These are phyloP conservation scores for Psilocybe azurescens DNA, from an alignment of 768 basidiomycete genomes.

Conservation along the genomic window DNA sequence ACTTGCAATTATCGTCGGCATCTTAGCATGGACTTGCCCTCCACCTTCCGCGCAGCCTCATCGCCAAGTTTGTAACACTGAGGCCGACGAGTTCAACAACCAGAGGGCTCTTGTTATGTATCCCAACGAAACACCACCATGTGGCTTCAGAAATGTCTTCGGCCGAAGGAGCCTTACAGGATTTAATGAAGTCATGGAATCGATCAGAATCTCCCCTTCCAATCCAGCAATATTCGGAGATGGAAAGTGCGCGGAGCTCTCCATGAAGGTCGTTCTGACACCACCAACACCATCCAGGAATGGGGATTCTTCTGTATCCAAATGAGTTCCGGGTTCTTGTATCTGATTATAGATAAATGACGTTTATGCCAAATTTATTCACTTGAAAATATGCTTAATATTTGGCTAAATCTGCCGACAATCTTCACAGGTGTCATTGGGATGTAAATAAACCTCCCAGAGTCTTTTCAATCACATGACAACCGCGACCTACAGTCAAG, in stretches of 20 bases:
- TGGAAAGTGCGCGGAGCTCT: constrained; percentile 21
- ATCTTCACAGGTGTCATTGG: no score
- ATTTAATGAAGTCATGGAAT: constrained; percentile 14
- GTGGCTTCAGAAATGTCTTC: constrained; percentile 11
- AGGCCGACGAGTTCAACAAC: neutral
- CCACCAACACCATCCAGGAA: constrained; percentile 34
- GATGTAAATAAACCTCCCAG: no score
- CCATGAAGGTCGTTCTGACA: constrained; percentile 34
- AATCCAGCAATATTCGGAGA: constrained; percentile 33
- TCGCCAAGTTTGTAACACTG: neutral
- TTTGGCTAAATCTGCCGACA: no score
- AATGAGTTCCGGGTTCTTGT: neutral
- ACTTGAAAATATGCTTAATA: no score
- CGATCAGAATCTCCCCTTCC: constrained; percentile 33
- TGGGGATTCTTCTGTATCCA: neutral
- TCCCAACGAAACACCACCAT: constrained; percentile 11
- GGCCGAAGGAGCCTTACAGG: constrained; percentile 9
- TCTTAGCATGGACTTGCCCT: constrained; percentile 8
- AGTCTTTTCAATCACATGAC: neutral
- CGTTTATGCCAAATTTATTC: no score
- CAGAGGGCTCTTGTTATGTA: constrained; percentile 12
- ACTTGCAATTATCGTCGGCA: constrained; percentile 7
- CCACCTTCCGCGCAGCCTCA: constrained; percentile 3
- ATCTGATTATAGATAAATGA: no score
- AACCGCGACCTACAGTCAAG: neutral